Percentiles rank a stretch among this genome's conserved stretches.
These are phyloP conservation scores for Cyclotella sp. DNA, from an alignment of 108 stramenopile species.

Conservation along the genomic window DNA sequence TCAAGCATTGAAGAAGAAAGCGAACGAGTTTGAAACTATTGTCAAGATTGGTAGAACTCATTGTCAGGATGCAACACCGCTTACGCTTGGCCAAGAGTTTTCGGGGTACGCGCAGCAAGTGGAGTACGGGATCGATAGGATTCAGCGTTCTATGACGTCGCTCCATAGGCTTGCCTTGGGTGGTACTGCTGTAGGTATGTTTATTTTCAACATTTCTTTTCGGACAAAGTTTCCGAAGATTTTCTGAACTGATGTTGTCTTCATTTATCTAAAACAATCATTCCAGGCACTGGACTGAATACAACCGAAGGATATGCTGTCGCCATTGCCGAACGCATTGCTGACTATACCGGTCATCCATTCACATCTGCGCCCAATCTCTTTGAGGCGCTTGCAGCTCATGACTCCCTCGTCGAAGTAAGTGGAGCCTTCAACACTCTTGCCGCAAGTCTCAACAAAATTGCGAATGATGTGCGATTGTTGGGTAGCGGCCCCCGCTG, in stretches of 20 bases:
- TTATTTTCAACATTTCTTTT: conserved; percentile 19
- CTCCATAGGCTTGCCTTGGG: conserved; percentile 95
- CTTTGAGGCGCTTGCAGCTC: conserved; percentile 97
- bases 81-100: conserved; percentile 99
- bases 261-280: not conserved
- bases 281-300: conserved; percentile 59
- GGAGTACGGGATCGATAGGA: conserved; percentile 84
- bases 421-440: conserved; percentile 93
- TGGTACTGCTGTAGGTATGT: conserved; percentile 97
- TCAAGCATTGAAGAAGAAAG: conserved; percentile 74
- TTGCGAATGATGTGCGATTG: conserved; percentile 97
- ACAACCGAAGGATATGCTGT: conserved; percentile 91
- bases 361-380: conserved; percentile 97
- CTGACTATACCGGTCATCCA: conserved; percentile 88
- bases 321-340: conserved; percentile 90
- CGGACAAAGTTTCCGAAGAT: no score
- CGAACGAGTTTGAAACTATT: conserved; percentile 74
- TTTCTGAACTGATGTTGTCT: no score
- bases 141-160: conserved; percentile 69
- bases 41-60: conserved; percentile 99
- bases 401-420: conserved; percentile 94
- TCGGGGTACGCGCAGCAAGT: conserved; percentile 95
- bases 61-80: conserved; percentile 97
- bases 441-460: conserved; percentile 93
- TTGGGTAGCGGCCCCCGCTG: conserved; percentile 95